Evolutionary conservation across 1,284 basidiomycete species (phyloP), one percentile per base, ranked within the genome.

Genomic region (Irpex sp.): DNA sequence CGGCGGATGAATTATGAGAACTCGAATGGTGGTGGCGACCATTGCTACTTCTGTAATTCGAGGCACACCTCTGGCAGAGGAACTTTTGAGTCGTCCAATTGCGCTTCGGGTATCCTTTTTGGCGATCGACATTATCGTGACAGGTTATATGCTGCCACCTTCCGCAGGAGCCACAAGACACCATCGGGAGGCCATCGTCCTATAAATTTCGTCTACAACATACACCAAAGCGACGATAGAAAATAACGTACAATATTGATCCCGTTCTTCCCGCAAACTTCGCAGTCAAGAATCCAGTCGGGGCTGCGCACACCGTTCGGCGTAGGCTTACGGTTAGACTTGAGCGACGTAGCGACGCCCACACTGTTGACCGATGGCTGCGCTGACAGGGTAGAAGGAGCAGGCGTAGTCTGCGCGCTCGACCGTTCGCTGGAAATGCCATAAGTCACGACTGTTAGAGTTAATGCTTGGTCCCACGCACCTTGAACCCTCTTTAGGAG

Each of bases 81-180:
- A 81, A 93, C 50, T 92, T 88, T 57, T 87, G 87, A 15, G 74
- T 67, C 56, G 89, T 82, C 91, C 91, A 93, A 67, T 92, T 84
- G 36, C 90, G 85, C 67, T 79, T 81, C 13, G 81, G 82, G 13
- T 80, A 80, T 17, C 89, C 87, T 31, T 81, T 79, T 43, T 77
- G 75, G 47, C 77, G 72, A 70, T 92, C 90, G 31, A 80, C 83
- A 49, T 74, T 75, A 68, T 93, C 88, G 68, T 93, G 90, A 67
- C 91, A 93, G n/a, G 77, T 67, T 47, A 91, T 92, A 66, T 93
- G 91, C 66, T 93, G 91, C 93, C 94, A 95, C 69, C 87, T 89
- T 19, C 81, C 83, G 74, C 93, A 95, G 51, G 76, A 72, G 39
- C 90, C 91, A 70, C 93, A 95, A 53, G 85, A 92, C 72, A 94